Evolutionary conservation across 225 moss, liverwort and hornwort genomes (phyloP), one percentile per base, ranked within the genome.

Genomic region (Sphagnum tenellum): DNA sequence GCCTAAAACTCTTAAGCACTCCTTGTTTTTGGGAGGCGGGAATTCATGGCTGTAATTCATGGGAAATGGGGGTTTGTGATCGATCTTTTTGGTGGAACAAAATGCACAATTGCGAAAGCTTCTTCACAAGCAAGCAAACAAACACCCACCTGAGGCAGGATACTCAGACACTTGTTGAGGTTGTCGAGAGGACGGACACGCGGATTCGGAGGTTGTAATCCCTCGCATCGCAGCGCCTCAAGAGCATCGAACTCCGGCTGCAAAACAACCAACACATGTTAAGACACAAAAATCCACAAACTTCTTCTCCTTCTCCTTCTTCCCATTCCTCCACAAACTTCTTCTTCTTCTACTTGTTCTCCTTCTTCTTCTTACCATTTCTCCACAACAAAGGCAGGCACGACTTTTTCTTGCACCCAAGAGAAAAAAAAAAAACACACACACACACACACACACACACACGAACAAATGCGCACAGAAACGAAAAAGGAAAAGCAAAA

Each of bases 151-250:
- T 76, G 53, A 12, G 87, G 87, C 10, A 87, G 71, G 66, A 87
- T 83, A 7, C 81, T 78, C 57, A 84, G 84, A 66, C 83, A 87
- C 70, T 84, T 87, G 66, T 84, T 84, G 11, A 87, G 78, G 53
- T 87, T 87, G 62, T 87, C 87, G 9, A 87, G 60, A 48, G 87
- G 87, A 46, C 84, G 78, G 4, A 87, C 81, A 12, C 83, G 80
- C 8, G 84, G 81, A 50, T 84, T 87, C 4, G 87, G 84, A 50
- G 87, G 87, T 72, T 84, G 84, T 9, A 87, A 71, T 9, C 81
- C 84, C 70, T 81, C 84, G 45, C 81, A 77, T 55, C 66, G 76
- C 46, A 87, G 56, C 53, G 87, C 87, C 65, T 76, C 78, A 76
- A 87, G 79, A 13, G 87, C 80, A 72, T 87, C 78, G 69, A 87